Base-by-base conservation (phyloP, 1,139 yeast species). In the Yamadazyma friedrichii region DNA sequence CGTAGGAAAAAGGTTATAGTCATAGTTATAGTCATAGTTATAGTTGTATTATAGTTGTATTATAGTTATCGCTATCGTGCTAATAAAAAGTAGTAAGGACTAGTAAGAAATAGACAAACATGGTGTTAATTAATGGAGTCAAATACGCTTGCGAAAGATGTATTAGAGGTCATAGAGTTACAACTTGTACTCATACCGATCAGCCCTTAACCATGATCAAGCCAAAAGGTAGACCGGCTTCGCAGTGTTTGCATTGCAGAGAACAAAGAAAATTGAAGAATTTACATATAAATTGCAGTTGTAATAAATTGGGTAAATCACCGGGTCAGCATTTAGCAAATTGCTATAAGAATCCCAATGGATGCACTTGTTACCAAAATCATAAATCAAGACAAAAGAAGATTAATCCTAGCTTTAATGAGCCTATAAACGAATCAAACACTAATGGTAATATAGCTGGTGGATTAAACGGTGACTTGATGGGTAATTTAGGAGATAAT, bases 71-170 rank as follows among this genome's bases (percentile, higher is more conserved):
- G 8, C 8, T 20, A 20, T 20, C 8, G 24, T 20, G 24, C 5
- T 8, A 20, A 6, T 20, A 20, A 20, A 20, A 20, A 6, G 5
- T 8, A 20, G 24, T 20, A 20, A 20, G 24, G 8, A 20, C 5
- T 20, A 6, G 24, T 20, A 11, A 30, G 16, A 8, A 28, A 30
- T 31, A 6, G 17, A 3, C 20, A 13, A 37, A 28, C 15, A 89
- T 89, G 97, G 96, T 91, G 42, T 72, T 86, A 43, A 81, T 91
- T 42, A 88, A 89, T 58, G 97, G 97, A 31, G 84, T 87, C 50
- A 91, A 93, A 61, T 91, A 89, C 64, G 98, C 98, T 44, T 91
- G 98, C 61, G 96, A 87, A 62, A 72, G 97, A 50, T 93, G 98
- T 64, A 89, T 93, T 42, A 76, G 98, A 49, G 98, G 98, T 39